A percentile compares a stretch with the other conserved stretches of the same genome.
Evolutionary conservation across 225 moss, liverwort and hornwort genomes (phyloP).

Genomic region (Climacium dendroides): DNA sequence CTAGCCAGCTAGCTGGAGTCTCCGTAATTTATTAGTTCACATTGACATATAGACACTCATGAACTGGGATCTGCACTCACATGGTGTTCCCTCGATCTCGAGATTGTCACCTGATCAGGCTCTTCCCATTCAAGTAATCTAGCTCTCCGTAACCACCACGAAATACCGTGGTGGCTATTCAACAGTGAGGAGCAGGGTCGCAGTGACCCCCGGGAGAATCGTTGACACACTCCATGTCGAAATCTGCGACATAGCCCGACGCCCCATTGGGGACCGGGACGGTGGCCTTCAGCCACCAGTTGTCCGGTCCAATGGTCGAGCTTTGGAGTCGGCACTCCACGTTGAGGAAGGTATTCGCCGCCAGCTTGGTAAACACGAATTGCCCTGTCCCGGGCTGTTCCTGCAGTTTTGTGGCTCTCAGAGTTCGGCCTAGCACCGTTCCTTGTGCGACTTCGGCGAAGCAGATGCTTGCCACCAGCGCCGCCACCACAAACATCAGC

Average conservation of each 20-base stretch:
- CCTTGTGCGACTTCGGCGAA: background rate
- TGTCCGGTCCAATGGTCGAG: background rate
- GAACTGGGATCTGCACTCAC: background rate
- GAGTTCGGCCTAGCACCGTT: background rate
- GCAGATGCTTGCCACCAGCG: background rate
- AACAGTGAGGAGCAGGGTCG: background rate
- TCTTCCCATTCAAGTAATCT: too few species aligned
- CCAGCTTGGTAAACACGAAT: background rate
- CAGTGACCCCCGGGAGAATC: background rate
- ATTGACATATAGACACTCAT: background rate
- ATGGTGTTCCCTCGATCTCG: background rate
- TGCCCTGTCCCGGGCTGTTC: background rate
- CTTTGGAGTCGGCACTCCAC: background rate
- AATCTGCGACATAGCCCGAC: background rate
- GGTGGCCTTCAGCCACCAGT: background rate
- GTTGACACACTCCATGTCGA: background rate
- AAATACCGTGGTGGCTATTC: background rate
- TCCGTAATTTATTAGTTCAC: background rate
- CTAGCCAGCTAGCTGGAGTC: background rate
- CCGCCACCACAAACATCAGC: background rate
- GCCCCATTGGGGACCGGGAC: background rate
- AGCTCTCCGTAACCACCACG: too few species aligned
- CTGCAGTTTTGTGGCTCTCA: background rate
- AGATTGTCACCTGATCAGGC: background rate
- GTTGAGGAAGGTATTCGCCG: background rate